phyloP scores from a whole-genome alignment of 331 rosid genomes.

The Stylosanthes scabra region DNA sequence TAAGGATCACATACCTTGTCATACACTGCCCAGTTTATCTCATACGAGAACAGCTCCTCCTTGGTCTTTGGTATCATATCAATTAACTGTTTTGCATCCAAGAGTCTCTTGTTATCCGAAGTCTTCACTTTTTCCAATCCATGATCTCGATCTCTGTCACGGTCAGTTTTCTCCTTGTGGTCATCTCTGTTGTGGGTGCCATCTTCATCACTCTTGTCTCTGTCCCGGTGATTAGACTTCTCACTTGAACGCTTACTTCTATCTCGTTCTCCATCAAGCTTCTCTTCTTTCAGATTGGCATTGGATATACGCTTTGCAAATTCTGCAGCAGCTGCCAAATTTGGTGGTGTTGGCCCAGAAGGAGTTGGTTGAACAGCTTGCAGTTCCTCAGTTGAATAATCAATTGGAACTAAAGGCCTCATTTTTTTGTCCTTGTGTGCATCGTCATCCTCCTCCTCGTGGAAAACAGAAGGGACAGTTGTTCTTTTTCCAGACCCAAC shows the following conservation, averaged over 20 bases:
- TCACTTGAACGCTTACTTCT: conserved; percentile 81
- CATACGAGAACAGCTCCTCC: conserved; percentile 93
- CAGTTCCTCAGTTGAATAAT: conserved; percentile 95
- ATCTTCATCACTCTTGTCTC: conserved; percentile 78
- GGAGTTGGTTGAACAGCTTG: conserved; percentile 79
- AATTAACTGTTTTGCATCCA: conserved; percentile 91
- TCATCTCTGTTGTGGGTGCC: conserved; percentile 68
- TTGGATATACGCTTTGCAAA: conserved; percentile 90
- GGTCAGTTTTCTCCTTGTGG: conserved; percentile 64
- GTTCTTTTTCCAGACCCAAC: conserved; percentile 98
- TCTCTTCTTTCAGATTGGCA: conserved; percentile 81
- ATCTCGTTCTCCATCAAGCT: conserved; percentile 77
- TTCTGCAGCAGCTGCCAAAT: conserved; percentile 98
- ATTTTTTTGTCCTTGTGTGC: conserved; percentile 93
- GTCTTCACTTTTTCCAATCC: conserved; percentile 69
- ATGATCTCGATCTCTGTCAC: conserved; percentile 71
- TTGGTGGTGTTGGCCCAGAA: conserved; percentile 74
- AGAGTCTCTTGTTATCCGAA: conserved; percentile 76
- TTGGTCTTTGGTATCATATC: conserved; percentile 99
- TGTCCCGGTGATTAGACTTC: conserved; percentile 70
- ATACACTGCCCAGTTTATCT: conserved; percentile 89
- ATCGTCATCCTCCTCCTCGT: conserved; percentile 95
- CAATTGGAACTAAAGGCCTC: conserved; percentile 99
- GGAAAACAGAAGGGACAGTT: conserved; percentile 90
- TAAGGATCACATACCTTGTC: conserved; percentile 65